Evolutionary conservation across 768 basidiomycete genomes (phyloP), one percentile per base, ranked within the genome.

Genomic region (Pilatotrama ljubarskyi): DNA sequence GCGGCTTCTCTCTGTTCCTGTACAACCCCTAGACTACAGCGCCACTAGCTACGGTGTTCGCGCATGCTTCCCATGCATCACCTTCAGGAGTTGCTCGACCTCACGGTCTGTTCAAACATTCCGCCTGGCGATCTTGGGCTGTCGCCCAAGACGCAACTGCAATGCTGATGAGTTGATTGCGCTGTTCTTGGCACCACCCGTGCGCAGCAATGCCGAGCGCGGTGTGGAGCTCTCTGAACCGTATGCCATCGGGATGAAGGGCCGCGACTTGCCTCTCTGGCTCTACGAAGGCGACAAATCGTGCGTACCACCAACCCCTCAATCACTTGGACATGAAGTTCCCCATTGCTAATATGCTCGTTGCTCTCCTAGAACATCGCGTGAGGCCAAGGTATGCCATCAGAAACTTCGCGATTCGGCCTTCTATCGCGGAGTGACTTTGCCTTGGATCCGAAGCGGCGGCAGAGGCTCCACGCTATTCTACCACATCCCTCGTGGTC

Each of bases 11-110:
- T 37, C 22, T 9, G 29, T 52, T 2, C 22, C n/a, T 7, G 24
- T 15, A 2, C 9, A 8, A n/a, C 37, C 41, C 2, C 51, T 38
- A 5, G 38, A 52, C 17, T 52, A 52, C 22, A 52, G 18, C 15
- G 25, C 40, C 22, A 52, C 51, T 5, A 42, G 51, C 22, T 52
- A 52, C n/a, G 51, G 51, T 9, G 40, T 52, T 17, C 51, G 51
- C 22, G 15, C 51, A 5, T 40, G 38, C 1, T 52, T 52, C 22
- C 51, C 51, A 5, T 40, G 37, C 14, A 18, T 52, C 51, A 36
- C 32, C 24, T 26, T 40, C 22, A 24, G 35, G 5, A 22, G 18
- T 8, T 25, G 37, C 51, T 17, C 38, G 20, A 40, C 38, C 8
- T 40, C 38, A 32, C 29, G 5, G 10, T 32, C 29, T n/a, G n/a